Evolutionary conservation across 164 flowering plant species (phyloP).

Genomic region (Kalanchoe fedtschenkoi): DNA sequence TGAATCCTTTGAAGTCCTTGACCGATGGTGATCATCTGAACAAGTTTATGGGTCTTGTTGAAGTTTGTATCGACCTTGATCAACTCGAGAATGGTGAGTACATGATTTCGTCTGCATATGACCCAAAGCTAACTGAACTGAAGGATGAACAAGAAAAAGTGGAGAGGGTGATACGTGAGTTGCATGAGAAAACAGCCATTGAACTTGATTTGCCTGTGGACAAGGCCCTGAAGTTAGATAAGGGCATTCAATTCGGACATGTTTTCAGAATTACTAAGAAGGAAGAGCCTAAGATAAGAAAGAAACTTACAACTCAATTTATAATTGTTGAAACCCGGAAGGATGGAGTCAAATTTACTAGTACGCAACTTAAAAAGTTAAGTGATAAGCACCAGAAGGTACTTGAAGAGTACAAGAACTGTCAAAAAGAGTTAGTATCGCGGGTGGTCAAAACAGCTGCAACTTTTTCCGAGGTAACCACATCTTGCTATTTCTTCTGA

Average conservation of each 20-base stretch:
- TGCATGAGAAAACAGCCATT: constrained; percentile 70
- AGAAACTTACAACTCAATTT: constrained; percentile 67
- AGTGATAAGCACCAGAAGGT: constrained; percentile 79
- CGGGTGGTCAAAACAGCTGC: constrained; percentile 78
- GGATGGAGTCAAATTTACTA: constrained; percentile 96
- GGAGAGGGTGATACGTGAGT: constrained; percentile 58
- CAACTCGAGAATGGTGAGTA: constrained; percentile 96
- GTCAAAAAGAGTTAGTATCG: constrained; percentile 76
- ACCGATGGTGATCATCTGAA: constrained; percentile 75
- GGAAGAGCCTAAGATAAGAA: constrained; percentile 92
- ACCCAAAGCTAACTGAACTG: constrained; percentile 39
- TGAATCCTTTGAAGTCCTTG: constrained; percentile 49
- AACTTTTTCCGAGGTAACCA: constrained; percentile 73
- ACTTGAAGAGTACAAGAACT: constrained; percentile 70
- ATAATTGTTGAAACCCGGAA: constrained; percentile 91
- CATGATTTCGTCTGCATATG: constrained; percentile 84
- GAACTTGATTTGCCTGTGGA: constrained; percentile 85
- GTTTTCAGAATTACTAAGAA: constrained; percentile 96
- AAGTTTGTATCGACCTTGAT: constrained; percentile 84
- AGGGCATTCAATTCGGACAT: constrained; percentile 89
- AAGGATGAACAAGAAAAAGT: constrained; percentile 67
- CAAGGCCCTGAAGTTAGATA: constrained; percentile 83
- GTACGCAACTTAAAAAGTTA: constrained; percentile 78
- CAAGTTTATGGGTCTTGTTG: constrained; percentile 81
- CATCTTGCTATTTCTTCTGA: constrained; percentile 9